Base-by-base conservation (phyloP, 768 basidiomycete species). In the Agaricus subrufescens region DNA sequence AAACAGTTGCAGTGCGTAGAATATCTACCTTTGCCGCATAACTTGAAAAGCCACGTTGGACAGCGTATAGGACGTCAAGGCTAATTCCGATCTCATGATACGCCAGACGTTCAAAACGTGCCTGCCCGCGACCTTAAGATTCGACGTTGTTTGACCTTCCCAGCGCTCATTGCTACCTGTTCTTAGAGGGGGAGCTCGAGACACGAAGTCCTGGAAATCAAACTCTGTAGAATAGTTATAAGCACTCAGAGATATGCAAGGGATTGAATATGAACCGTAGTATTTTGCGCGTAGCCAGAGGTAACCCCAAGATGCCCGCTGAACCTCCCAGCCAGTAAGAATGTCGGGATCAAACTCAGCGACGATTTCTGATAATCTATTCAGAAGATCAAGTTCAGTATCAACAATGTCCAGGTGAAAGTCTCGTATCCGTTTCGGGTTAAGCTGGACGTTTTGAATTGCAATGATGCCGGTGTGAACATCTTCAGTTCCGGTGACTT, bases 81-180 rank as follows among this genome's bases (percentile, higher is more conserved):
- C 84, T 58, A 85, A 81, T 63, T 98, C 96, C 1, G 84, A 82
- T 34, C 93, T 85, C 81, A 98, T 90, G 50, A 98, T 83, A 54
- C 94, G 78, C 94, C 94, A 98, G 12, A 92, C 71, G 62, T 98
- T 97, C 46, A 99, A 75, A 34, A 96, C 88, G 66, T 99, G 95
- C 15, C 97, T 79, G 0, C 97, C 97, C 23, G 80, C 75, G 39
- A 94, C 85, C 59, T 84, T 86, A 69, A 99, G 88, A 1, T 87
- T 90, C 2, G 94, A 88, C 2, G 86, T 84, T 59, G 89, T 87
- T 48, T 82, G 79, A 51, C 77, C 68, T 7, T 81, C 84, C 89
- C 93, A 97, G 60, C 83, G 78, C 52, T 88, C 83, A 43, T 66
- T 70, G n/a, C 74, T 74, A 14, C 63, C 64, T 19, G 63, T 62